These are phyloP conservation scores for Extremus antarcticus DNA, from an alignment of 495 filamentous ascomycete species.

Conservation along the genomic window DNA sequence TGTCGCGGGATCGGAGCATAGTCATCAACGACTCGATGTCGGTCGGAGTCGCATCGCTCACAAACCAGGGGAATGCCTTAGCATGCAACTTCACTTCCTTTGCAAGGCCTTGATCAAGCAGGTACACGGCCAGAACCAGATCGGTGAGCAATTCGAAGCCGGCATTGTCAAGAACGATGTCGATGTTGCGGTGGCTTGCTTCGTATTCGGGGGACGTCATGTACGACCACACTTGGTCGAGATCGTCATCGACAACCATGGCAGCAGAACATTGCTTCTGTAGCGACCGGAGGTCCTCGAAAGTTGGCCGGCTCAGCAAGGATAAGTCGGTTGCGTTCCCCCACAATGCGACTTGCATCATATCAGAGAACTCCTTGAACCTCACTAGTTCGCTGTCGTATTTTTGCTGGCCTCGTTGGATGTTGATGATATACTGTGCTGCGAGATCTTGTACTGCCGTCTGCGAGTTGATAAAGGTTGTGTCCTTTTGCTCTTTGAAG, in stretches of 20 bases:
- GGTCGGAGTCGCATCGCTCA: neutral
- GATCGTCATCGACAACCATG: neutral
- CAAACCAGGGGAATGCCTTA: constrained; percentile 3
- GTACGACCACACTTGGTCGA: neutral
- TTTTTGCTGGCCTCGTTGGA: too few relatives aligned
- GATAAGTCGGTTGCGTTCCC: constrained; percentile 5
- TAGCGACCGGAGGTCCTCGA: neutral
- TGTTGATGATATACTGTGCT: too few relatives aligned
- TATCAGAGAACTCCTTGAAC: constrained; percentile 1
- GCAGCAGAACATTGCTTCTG: neutral
- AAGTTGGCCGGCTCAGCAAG: neutral
- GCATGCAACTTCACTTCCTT: neutral
- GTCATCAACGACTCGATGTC: neutral
- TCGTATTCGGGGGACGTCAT: neutral
- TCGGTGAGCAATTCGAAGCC: constrained; percentile 3
- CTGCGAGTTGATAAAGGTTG: neutral
- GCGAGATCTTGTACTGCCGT: neutral
- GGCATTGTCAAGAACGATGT: constrained; percentile 5
- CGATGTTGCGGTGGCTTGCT: neutral
- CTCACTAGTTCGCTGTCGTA: too few relatives aligned
- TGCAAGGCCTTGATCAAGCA: neutral
- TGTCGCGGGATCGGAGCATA: neutral
- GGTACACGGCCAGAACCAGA: neutral
- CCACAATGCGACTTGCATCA: constrained; percentile 1
- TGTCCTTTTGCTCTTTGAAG: neutral